Evolutionary conservation across 2,329 filamentous ascomycete genomes (phyloP).

Genomic region (Biscogniauxia mediterranea): DNA sequence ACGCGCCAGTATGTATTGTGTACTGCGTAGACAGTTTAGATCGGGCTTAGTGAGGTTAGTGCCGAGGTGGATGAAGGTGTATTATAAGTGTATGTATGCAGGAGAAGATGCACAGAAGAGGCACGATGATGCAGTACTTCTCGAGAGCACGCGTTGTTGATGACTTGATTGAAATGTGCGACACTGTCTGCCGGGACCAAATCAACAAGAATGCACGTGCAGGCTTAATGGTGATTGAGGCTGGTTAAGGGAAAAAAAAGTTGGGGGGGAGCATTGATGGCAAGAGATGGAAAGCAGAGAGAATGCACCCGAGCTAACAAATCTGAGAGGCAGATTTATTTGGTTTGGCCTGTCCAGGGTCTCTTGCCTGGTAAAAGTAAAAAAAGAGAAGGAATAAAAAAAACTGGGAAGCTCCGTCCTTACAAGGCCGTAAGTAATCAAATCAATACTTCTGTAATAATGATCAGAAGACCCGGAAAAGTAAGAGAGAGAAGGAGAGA

Average conservation of each 20-base stretch:
- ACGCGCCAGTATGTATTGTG: constrained; percentile 21
- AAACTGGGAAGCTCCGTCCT: neutral
- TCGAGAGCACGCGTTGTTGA: constrained; percentile 21
- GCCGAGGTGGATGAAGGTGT: constrained; percentile 29
- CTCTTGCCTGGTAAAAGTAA: neutral
- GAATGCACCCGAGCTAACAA: neutral
- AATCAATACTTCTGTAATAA: neutral
- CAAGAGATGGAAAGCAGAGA: neutral
- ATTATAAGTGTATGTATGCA: constrained; percentile 30
- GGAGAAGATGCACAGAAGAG: constrained; percentile 28
- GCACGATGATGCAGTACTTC: constrained; percentile 27
- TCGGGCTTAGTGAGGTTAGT: constrained; percentile 33
- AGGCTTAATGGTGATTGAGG: neutral
- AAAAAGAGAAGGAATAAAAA: neutral
- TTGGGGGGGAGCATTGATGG: constrained; percentile 1
- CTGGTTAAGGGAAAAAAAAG: constrained; percentile 1
- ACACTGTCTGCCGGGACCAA: constrained; percentile 24
- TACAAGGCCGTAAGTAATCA: neutral
- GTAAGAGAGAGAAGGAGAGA: constrained; percentile 5
- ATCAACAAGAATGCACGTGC: constrained; percentile 22
- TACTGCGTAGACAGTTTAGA: constrained; percentile 25
- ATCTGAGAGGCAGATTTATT: neutral
- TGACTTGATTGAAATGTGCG: constrained; percentile 19
- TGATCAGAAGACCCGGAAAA: constrained; percentile 4
- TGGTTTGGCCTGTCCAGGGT: neutral